phyloP scores from a whole-genome alignment of 108 stramenopile species.

The Pseudonitzschia delicatissima region DNA sequence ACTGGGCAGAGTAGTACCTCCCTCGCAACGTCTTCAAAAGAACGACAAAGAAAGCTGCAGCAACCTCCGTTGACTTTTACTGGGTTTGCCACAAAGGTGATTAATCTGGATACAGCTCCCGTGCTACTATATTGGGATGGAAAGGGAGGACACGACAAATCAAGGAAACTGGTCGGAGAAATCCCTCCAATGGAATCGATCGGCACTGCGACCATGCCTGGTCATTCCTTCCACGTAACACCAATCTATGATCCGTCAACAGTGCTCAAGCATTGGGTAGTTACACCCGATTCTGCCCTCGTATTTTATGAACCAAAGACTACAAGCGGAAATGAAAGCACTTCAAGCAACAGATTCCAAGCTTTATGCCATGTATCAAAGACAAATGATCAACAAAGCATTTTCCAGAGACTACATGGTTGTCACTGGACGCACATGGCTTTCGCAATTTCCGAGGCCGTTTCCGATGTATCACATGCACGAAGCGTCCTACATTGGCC shows the following conservation, averaged over 20 bases:
- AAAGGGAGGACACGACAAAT: slow-evolving; percentile 47
- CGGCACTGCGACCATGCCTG: slow-evolving; percentile 76
- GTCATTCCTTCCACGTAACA: slow-evolving; percentile 70
- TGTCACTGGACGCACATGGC: slow-evolving; percentile 57
- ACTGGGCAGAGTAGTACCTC: slow-evolving; percentile 21
- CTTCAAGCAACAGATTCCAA: slow-evolving; percentile 20
- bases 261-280: slow-evolving; percentile 58
- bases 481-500: slow-evolving; percentile 63
- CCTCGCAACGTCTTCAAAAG: slow-evolving; percentile 22
- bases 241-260: slow-evolving; percentile 61
- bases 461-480: slow-evolving; percentile 62
- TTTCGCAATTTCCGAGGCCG: slow-evolving; percentile 74
- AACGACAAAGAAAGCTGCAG: slow-evolving; percentile 17
- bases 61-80: slow-evolving; percentile 68
- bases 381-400: slow-evolving; percentile 53
- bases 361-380: slow-evolving; percentile 42
- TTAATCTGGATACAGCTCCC: slow-evolving; percentile 64
- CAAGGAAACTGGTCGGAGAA: slow-evolving; percentile 51
- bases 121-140: slow-evolving; percentile 81
- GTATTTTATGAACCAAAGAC: slow-evolving; percentile 68
- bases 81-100: slow-evolving; percentile 82
- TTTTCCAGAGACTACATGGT: slow-evolving; percentile 70
- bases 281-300: slow-evolving; percentile 70
- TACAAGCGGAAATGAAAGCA: slow-evolving; percentile 31
- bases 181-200: slow-evolving; percentile 75